Conservation (phyloP, 208 protist species). For the Trypanosoma vivax region DNA sequence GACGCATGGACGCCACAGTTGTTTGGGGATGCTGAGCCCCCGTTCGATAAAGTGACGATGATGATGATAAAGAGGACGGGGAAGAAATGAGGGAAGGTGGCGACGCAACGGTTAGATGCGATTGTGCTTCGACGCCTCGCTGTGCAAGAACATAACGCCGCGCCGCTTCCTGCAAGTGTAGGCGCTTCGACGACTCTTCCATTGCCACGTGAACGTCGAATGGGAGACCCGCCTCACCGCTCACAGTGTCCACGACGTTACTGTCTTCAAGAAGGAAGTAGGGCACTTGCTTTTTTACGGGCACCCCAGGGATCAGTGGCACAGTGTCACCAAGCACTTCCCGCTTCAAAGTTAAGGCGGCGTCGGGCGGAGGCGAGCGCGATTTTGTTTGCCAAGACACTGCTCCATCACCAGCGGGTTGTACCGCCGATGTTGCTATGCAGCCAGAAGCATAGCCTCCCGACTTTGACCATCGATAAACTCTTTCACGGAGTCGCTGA, state of each 20-base stretch:
- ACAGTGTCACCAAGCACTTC: conserved; percentile 14
- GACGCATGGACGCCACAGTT: conserved; percentile 3
- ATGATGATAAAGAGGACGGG: background rate
- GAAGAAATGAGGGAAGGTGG: conserved; percentile 11
- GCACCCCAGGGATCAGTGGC: conserved; percentile 29
- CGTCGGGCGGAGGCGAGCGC: conserved; percentile 8
- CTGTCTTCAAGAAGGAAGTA: conserved; percentile 19
- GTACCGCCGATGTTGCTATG: background rate
- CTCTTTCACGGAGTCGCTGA: conserved; percentile 31
- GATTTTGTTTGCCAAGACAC: background rate
- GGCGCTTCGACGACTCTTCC: conserved; percentile 57
- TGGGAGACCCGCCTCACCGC: background rate
- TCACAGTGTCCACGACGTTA: background rate
- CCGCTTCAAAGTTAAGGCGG: conserved; percentile 12
- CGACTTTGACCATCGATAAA: conserved; percentile 23
- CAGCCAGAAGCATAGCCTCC: background rate
- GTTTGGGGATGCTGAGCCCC: background rate
- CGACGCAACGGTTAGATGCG: background rate
- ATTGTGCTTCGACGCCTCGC: conserved; percentile 26
- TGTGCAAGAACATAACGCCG: conserved; percentile 51
- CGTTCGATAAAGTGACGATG: background rate
- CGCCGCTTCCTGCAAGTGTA: conserved; percentile 62
- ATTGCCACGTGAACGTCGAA: conserved; percentile 53
- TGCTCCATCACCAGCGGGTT: background rate
- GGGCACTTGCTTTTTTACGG: conserved; percentile 11